A percentile compares a stretch with the other conserved stretches of the same genome.
These are phyloP conservation scores for Ophidiomyces ophidiicola DNA, from an alignment of 2,329 filamentous ascomycete genomes.

Conservation along the genomic window DNA sequence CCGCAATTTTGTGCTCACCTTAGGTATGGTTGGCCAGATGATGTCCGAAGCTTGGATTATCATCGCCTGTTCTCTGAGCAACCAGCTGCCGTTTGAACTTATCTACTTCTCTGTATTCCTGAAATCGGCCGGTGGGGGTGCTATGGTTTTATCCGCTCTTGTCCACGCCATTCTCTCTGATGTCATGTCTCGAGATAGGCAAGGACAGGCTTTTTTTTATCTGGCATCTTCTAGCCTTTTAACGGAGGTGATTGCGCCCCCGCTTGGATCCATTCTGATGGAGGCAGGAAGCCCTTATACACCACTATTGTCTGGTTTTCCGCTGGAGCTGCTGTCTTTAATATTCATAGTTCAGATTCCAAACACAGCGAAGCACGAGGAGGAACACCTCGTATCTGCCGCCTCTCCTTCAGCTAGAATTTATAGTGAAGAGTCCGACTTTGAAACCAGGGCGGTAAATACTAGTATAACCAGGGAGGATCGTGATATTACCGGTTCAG, in stretches of 20 bases:
- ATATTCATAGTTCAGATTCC: neutral
- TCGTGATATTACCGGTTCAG: neutral
- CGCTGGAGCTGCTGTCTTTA: neutral
- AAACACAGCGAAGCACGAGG: neutral
- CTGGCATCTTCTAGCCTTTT: neutral
- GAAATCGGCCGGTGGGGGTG: slow-evolving; percentile 3
- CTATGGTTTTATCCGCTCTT: neutral
- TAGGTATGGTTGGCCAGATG: slow-evolving; percentile 3
- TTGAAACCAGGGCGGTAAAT: neutral
- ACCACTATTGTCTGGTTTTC: neutral
- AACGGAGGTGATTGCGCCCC: slow-evolving; percentile 3
- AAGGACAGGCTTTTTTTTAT: slow-evolving; percentile 5
- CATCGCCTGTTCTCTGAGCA: neutral
- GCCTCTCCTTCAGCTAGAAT: too few relatives aligned
- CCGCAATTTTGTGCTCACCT: neutral
- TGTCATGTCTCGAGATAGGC: neutral
- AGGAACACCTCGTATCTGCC: neutral
- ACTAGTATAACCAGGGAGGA: neutral
- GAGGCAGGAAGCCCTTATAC: neutral
- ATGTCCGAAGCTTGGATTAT: slow-evolving; percentile 4
- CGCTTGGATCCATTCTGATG: slow-evolving; percentile 1
- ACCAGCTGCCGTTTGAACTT: neutral
- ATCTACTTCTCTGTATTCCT: slow-evolving; percentile 3
- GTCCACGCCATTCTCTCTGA: slow-evolving; percentile 2
- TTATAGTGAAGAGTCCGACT: neutral